Evolutionary conservation across 2,329 filamentous ascomycete genomes (phyloP), one percentile per base, ranked within the genome.

Genomic region (Ceratocystiopsis brevicomis): DNA sequence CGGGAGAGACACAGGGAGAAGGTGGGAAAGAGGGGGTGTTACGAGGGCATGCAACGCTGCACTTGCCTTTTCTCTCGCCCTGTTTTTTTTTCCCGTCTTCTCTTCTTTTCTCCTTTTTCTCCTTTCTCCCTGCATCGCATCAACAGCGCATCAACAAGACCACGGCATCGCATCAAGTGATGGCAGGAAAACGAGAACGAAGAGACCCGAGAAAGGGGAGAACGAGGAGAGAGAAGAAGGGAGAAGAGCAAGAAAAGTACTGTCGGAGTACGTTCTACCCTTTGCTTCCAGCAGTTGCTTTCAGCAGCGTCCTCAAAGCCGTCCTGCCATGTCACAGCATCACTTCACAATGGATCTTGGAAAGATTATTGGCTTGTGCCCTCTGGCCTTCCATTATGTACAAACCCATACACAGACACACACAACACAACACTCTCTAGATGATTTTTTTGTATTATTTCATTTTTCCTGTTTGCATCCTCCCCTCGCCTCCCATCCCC

Each of bases 331-430:
- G 25, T 21, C 19, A 21, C 19, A 21, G 10, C 25, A 30, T 30
- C 25, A 30, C 25, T 30, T 30, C 25, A 40, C 39, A 44, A 35
- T 25, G 44, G 19, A 33, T 44, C 44, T 44, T 44, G 44, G 42
- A 47, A 42, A 47, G 30, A 34, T 38, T 42, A n/a, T 30, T 39
- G 42, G 41, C 43, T 47, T 47, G 45, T 30, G 25, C 25, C 25
- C 45, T 36, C 41, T 40, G 42, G 41, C 45, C 45, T 39, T 44
- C 45, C 45, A 44, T 46, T 44, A 46, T 46, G 43, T 43, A 44
- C 44, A 46, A 46, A 44, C 45, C 40, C 45, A 39, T 42, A 39
- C 37, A 30, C 25, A 30, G 5, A 30, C 25, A 30, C 25, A 30
- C 25, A 30, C 25, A 30, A 8, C 6, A 30, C 25, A 30, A 30